Evolutionary conservation across 129 eudicot species (phyloP).

Genomic region (Glebionis coronaria): DNA sequence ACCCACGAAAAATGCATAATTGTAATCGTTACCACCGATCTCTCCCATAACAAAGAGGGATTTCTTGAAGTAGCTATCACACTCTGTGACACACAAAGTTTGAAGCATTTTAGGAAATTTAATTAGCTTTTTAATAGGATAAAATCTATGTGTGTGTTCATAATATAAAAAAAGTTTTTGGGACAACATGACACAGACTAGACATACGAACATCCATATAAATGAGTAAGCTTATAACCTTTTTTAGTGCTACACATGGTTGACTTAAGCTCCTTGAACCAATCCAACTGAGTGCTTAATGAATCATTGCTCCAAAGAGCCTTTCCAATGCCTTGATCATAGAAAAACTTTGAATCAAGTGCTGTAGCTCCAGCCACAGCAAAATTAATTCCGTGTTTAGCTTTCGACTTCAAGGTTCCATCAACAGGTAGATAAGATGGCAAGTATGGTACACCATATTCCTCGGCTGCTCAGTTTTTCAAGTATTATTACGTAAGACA

Average conservation of each 20-base stretch:
- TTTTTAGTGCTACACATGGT: constrained; percentile 49
- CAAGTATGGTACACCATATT: constrained; percentile 57
- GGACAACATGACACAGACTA: no score
- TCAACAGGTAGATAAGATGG: constrained; percentile 51
- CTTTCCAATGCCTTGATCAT: constrained; percentile 40
- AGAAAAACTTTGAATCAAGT: constrained; percentile 50
- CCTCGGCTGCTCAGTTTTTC: constrained; percentile 48
- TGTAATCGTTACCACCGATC: constrained; percentile 91
- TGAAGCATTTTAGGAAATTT: neutral
- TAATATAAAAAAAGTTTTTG: no score
- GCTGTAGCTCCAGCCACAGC: constrained; percentile 90
- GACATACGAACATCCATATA: no score
- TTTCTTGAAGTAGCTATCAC: constrained; percentile 46
- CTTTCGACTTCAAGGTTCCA: constrained; percentile 30
- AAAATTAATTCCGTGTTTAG: constrained; percentile 61
- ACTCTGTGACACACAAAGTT: constrained; percentile 32
- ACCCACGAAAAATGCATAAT: constrained; percentile 61
- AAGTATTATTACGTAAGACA: no score
- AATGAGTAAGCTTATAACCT: constrained; percentile 31
- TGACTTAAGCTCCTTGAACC: constrained; percentile 65
- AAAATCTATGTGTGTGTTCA: no score
- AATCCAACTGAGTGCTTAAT: constrained; percentile 53
- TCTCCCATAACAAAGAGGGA: constrained; percentile 78
- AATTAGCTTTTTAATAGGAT: no score
- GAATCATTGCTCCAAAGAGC: constrained; percentile 71